Conservation (phyloP, 208 protist species). For the Trypanosoma cruzi region DNA sequence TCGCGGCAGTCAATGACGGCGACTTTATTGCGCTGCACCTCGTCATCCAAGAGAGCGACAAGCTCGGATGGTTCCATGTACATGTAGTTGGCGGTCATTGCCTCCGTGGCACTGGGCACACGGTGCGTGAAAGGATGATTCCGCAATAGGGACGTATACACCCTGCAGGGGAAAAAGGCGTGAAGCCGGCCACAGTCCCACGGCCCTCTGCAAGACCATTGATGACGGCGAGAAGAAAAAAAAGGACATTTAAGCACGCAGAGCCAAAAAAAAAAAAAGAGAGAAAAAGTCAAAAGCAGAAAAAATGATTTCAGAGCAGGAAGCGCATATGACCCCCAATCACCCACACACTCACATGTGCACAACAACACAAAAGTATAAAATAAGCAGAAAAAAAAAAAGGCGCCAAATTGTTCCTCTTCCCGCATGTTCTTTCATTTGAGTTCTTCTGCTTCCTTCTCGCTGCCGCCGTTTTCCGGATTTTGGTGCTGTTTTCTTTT, state of each 20-base stretch:
- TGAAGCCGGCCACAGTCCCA: not conserved
- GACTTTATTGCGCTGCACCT: conserved; percentile 22
- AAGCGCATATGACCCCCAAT: not conserved
- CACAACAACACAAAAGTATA: not conserved
- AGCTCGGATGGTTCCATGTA: conserved; percentile 67
- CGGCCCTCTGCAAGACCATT: not conserved
- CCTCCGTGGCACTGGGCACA: not conserved
- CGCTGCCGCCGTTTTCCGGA: too few relatives aligned
- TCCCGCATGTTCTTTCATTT: too few relatives aligned
- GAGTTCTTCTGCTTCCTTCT: too few relatives aligned
- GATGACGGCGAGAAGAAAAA: not conserved
- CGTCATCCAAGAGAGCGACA: conserved; percentile 56
- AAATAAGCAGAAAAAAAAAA: not conserved
- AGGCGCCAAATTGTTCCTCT: not conserved
- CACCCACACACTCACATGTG: not conserved
- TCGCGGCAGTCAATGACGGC: conserved; percentile 81
- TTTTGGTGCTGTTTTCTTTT: too few relatives aligned
- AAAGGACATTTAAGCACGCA: too few relatives aligned
- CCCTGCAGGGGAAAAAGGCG: not conserved
- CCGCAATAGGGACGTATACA: not conserved
- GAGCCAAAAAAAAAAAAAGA: not conserved
- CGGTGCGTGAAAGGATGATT: not conserved
- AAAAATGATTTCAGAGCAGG: not conserved
- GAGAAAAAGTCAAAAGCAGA: too few relatives aligned
- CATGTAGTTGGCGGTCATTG: conserved; percentile 44